phyloP scores from a whole-genome alignment of 208 protist species.

The Novymonas esmeraldas region DNA sequence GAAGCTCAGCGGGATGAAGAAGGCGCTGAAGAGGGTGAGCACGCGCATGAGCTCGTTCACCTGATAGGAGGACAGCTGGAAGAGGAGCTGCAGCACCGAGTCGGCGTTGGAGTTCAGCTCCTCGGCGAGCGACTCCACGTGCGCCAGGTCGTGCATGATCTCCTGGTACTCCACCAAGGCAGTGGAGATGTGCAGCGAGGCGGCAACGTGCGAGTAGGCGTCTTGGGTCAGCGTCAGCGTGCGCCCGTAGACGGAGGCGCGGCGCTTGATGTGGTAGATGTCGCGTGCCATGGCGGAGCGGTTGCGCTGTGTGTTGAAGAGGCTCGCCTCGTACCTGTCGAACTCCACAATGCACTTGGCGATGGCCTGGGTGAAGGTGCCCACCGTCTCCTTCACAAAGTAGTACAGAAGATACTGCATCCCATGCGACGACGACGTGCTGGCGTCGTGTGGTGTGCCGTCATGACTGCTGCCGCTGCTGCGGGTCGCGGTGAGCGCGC shows the following conservation, averaged over 20 bases:
- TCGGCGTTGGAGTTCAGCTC: conserved; percentile 76
- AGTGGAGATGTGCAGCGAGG: conserved; percentile 41
- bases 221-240: conserved; percentile 72
- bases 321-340: conserved; percentile 67
- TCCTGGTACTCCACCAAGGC: conserved; percentile 72
- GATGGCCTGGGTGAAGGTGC: conserved; percentile 63
- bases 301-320: conserved; percentile 55
- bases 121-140: conserved; percentile 71
- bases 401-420: conserved; percentile 53
- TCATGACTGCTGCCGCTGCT: background rate
- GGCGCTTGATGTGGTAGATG: conserved; percentile 87
- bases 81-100: conserved; percentile 76
- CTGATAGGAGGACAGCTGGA: conserved; percentile 84
- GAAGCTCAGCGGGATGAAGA: conserved; percentile 89
- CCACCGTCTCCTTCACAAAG: conserved; percentile 69
- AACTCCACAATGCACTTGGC: conserved; percentile 77
- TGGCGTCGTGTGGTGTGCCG: background rate
- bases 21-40: conserved; percentile 83
- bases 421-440: conserved; percentile 8
- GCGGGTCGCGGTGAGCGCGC: no score
- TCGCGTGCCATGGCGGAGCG: conserved; percentile 61
- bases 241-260: conserved; percentile 72
- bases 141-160: conserved; percentile 68
- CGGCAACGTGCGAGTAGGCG: conserved; percentile 61
- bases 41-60: conserved; percentile 89